Conservation (phyloP, 2,329 filamentous ascomycete species). For the Gnomoniopsis sp. region DNA sequence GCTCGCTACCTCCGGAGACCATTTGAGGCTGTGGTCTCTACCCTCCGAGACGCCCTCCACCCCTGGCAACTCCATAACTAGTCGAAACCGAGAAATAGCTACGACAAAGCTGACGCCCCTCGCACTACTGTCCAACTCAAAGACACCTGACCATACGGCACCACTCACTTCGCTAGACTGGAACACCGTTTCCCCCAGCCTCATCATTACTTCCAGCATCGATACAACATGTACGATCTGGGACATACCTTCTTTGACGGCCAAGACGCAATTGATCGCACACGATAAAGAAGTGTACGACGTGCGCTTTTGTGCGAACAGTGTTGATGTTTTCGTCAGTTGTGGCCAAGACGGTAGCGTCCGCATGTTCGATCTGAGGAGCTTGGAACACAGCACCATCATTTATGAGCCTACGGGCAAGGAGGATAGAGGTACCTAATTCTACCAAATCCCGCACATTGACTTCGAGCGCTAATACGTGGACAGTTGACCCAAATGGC, state of each 20-base stretch:
- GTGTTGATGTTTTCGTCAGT: conserved; percentile 97
- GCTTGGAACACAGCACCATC: conserved; percentile 95
- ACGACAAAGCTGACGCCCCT: conserved; percentile 84
- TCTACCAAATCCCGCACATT: background rate
- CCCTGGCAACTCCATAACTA: conserved; percentile 66
- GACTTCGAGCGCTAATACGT: background rate
- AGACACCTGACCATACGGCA: conserved; percentile 96
- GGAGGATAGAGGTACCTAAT: conserved; percentile 61
- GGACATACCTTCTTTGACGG: conserved; percentile 97
- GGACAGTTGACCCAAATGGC: conserved; percentile 46
- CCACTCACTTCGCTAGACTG: conserved; percentile 95
- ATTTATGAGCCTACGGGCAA: conserved; percentile 97
- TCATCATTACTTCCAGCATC: conserved; percentile 98
- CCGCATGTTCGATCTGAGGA: conserved; percentile 96
- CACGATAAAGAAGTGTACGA: conserved; percentile 99
- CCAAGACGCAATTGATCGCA: conserved; percentile 96
- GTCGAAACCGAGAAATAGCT: conserved; percentile 54
- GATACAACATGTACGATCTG: conserved; percentile 99
- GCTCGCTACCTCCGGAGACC: conserved; percentile 90
- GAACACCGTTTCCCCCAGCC: conserved; percentile 94
- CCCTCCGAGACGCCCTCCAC: conserved; percentile 62
- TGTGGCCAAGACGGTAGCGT: conserved; percentile 97
- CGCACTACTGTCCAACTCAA: conserved; percentile 92
- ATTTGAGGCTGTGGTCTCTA: conserved; percentile 89
- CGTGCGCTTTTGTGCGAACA: conserved; percentile 95